These are phyloP conservation scores for Boletus edulis DNA, from an alignment of 768 basidiomycete genomes.

Conservation along the genomic window DNA sequence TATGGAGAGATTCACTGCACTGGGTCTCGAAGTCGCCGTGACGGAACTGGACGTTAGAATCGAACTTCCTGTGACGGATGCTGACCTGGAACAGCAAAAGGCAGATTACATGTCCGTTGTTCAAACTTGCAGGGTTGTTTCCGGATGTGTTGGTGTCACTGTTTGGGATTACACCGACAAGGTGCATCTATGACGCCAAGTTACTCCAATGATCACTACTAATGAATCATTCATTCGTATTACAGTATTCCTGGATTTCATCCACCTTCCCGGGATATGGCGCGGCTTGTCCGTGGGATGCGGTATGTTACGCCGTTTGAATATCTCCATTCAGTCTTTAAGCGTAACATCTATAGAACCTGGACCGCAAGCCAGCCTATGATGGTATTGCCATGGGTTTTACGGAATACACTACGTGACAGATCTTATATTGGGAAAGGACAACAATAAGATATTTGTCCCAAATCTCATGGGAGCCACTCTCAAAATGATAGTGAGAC, in stretches of 20 bases:
- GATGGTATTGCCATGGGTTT: constrained; percentile 12
- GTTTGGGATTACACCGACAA: constrained; percentile 44
- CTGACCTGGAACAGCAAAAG: constrained; percentile 51
- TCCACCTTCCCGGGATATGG: constrained; percentile 5
- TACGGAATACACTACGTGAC: background rate
- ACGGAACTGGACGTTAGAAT: constrained; percentile 70
- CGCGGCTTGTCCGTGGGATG: constrained; percentile 18
- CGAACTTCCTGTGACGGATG: constrained; percentile 45
- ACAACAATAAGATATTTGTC: too few species aligned
- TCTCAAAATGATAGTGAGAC: too few species aligned
- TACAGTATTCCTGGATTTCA: constrained; percentile 19
- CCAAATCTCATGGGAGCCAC: too few species aligned
- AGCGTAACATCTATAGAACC: constrained; percentile 1
- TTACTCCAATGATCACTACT: constrained; percentile 11
- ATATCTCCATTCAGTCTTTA: background rate
- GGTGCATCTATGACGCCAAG: constrained; percentile 3
- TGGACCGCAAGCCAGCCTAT: constrained; percentile 16
- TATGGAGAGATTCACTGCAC: constrained; percentile 50
- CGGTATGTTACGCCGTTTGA: background rate
- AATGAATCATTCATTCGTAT: background rate
- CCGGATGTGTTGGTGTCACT: constrained; percentile 36
- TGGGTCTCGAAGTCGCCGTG: constrained; percentile 66
- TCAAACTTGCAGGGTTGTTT: constrained; percentile 46
- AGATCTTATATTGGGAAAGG: background rate
- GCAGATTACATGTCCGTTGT: constrained; percentile 57